A percentile compares a stretch with the other conserved stretches of the same genome.
Evolutionary conservation across 768 basidiomycete species (phyloP).

Genomic region (Collybiopsis luxurians): DNA sequence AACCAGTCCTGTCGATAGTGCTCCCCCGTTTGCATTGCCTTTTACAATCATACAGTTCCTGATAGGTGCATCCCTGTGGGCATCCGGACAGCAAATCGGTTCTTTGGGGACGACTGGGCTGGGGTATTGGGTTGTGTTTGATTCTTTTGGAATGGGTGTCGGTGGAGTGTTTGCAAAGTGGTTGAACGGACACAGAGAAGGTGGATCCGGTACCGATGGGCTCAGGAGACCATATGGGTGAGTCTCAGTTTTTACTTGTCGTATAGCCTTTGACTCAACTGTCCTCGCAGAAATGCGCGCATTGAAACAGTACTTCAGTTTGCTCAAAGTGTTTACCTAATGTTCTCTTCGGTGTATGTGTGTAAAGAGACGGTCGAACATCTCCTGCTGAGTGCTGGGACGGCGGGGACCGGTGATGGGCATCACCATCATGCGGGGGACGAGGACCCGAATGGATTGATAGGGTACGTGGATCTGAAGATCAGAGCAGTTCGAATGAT

Average conservation of each 20-base stretch:
- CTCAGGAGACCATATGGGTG: conserved; percentile 61
- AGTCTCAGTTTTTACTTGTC: conserved; percentile 10
- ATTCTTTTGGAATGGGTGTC: conserved; percentile 76
- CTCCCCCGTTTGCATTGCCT: conserved; percentile 9
- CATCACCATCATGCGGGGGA: conserved; percentile 69
- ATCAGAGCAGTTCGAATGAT: conserved; percentile 36
- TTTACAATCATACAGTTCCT: conserved; percentile 47
- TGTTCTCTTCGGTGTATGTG: conserved; percentile 93
- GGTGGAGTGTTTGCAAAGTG: conserved; percentile 44
- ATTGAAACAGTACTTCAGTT: conserved; percentile 75
- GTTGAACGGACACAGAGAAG: conserved; percentile 30
- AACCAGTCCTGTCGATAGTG: neutral
- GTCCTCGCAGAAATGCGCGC: conserved; percentile 52
- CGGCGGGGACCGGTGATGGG: conserved; percentile 41
- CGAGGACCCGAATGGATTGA: conserved; percentile 46
- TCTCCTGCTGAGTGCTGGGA: conserved; percentile 67
- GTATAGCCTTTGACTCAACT: conserved; percentile 5
- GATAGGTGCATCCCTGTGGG: conserved; percentile 80
- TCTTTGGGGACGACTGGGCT: conserved; percentile 86
- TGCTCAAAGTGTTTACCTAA: conserved; percentile 88
- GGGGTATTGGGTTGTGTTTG: conserved; percentile 97
- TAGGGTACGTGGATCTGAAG: conserved; percentile 24
- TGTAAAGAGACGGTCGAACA: conserved; percentile 98
- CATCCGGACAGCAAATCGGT: conserved; percentile 83
- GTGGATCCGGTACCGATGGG: conserved; percentile 32